A percentile compares a stretch with the other conserved stretches of the same genome.
Evolutionary conservation across 441 rosid genomes (phyloP).

Genomic region (Pelargonium fulgidum): DNA sequence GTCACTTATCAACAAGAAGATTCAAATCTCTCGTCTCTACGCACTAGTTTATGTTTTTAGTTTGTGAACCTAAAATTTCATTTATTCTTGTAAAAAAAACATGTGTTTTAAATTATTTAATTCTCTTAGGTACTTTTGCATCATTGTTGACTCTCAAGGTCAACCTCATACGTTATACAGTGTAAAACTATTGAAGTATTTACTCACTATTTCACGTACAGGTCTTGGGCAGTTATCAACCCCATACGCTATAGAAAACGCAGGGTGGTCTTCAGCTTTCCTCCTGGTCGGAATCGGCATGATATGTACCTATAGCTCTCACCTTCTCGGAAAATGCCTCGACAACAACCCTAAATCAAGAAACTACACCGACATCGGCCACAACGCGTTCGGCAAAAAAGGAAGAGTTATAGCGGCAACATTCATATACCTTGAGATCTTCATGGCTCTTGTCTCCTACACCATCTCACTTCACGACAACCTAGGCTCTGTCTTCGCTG

Average conservation of each 20-base stretch:
- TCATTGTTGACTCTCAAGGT: too few species aligned
- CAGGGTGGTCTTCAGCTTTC: slow-evolving; percentile 60
- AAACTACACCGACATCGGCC: slow-evolving; percentile 58
- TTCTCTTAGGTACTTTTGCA: too few species aligned
- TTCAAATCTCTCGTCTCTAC: too few species aligned
- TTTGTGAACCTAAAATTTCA: too few species aligned
- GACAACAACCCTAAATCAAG: slow-evolving; percentile 46
- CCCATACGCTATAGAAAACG: slow-evolving; percentile 60
- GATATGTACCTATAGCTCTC: slow-evolving; percentile 46
- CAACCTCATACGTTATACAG: too few species aligned
- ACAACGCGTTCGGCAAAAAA: slow-evolving; percentile 44
- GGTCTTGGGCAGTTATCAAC: slow-evolving; percentile 72
- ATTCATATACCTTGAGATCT: slow-evolving; percentile 52
- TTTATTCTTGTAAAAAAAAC: too few species aligned
- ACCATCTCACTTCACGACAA: slow-evolving; percentile 80
- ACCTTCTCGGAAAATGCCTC: slow-evolving; percentile 60
- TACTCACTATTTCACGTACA: too few species aligned
- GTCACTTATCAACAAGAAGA: too few species aligned
- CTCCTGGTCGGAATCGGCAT: slow-evolving; percentile 46
- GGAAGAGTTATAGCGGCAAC: slow-evolving; percentile 42
- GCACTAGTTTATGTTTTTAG: too few species aligned
- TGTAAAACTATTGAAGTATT: too few species aligned
- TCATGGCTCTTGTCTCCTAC: slow-evolving; percentile 73
- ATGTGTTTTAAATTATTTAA: too few species aligned
- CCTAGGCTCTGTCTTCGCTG: slow-evolving; percentile 39